Percentiles rank a stretch among this genome's conserved stretches.
phyloP scores from a whole-genome alignment of 139 green algal species.

The Spirogloea muscicola region DNA sequence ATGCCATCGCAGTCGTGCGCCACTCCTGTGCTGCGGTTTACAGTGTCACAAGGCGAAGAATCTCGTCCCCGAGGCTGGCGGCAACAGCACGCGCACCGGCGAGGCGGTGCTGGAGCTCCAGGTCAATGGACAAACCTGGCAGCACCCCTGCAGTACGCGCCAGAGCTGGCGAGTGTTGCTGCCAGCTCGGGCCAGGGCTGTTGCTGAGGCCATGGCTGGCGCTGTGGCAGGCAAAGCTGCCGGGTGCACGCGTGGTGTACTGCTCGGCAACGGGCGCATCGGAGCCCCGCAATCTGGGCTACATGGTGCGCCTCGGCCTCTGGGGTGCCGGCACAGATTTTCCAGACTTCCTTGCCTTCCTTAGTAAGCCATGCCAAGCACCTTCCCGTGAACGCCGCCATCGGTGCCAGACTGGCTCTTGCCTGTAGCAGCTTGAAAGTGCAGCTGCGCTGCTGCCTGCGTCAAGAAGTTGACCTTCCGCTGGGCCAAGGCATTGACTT shows the following conservation, averaged over 20 bases:
- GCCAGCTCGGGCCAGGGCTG: too few species aligned
- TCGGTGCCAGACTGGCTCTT: too few species aligned
- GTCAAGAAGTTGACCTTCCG: too few species aligned
- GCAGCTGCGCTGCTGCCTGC: too few species aligned
- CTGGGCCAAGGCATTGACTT: too few species aligned
- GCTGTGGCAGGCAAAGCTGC: conserved; percentile 78
- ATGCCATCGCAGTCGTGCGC: too few species aligned
- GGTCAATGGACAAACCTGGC: conserved; percentile 2
- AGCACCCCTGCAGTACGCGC: too few species aligned
- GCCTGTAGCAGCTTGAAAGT: too few species aligned
- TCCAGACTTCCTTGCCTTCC: conserved; percentile 26
- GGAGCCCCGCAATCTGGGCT: conserved; percentile 82
- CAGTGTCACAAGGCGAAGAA: conserved; percentile 90
- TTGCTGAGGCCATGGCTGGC: too few species aligned
- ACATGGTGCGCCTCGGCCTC: conserved; percentile 74
- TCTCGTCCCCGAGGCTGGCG: conserved; percentile 58
- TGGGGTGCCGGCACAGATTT: conserved; percentile 41
- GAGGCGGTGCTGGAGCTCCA: conserved; percentile 45
- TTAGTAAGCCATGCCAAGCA: too few species aligned
- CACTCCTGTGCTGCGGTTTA: background rate
- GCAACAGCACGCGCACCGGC: conserved; percentile 22
- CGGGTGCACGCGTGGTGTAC: conserved; percentile 74
- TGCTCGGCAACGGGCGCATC: conserved; percentile 77
- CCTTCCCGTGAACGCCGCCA: too few species aligned
- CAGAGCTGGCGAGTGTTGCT: too few species aligned